phyloP scores from a whole-genome alignment of 139 green algal species.

The Chlorella vulgaris region DNA sequence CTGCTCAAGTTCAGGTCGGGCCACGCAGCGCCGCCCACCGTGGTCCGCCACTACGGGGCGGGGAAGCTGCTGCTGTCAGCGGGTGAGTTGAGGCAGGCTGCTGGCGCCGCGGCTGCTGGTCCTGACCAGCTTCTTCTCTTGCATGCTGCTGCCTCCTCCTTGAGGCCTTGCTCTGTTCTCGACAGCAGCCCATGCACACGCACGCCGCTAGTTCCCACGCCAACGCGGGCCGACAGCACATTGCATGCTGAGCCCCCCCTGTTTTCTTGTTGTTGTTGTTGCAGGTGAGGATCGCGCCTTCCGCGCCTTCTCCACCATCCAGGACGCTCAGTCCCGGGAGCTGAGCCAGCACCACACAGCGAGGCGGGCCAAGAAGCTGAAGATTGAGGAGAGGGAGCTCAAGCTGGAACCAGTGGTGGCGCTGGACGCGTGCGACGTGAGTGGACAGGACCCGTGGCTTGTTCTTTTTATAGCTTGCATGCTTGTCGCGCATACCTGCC shows the following conservation, averaged over 20 bases:
- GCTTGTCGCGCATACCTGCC: neutral
- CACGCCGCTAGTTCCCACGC: neutral
- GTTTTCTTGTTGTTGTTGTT: neutral
- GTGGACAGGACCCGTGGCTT: neutral
- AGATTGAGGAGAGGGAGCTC: constrained; percentile 79
- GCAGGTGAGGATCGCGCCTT: constrained; percentile 90
- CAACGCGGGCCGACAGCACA: neutral
- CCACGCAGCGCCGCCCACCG: constrained; percentile 82
- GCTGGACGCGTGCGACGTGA: constrained; percentile 72
- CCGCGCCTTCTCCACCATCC: constrained; percentile 86
- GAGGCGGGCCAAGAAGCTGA: constrained; percentile 74
- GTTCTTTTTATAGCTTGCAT: neutral
- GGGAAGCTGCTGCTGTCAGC: constrained; percentile 81
- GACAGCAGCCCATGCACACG: neutral
- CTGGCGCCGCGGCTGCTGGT: neutral
- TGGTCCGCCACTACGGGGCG: constrained; percentile 79
- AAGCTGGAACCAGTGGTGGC: constrained; percentile 80
- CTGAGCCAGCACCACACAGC: constrained; percentile 85
- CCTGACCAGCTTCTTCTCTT: neutral
- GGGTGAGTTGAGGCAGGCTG: constrained; percentile 16
- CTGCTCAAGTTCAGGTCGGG: constrained; percentile 92
- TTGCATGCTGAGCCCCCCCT: neutral
- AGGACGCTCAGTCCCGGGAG: constrained; percentile 94
- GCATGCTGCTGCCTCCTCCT: neutral
- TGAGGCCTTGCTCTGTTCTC: neutral